These are phyloP conservation scores for Yamadazyma kitorensis DNA, from an alignment of 805 yeast species.

Conservation along the genomic window DNA sequence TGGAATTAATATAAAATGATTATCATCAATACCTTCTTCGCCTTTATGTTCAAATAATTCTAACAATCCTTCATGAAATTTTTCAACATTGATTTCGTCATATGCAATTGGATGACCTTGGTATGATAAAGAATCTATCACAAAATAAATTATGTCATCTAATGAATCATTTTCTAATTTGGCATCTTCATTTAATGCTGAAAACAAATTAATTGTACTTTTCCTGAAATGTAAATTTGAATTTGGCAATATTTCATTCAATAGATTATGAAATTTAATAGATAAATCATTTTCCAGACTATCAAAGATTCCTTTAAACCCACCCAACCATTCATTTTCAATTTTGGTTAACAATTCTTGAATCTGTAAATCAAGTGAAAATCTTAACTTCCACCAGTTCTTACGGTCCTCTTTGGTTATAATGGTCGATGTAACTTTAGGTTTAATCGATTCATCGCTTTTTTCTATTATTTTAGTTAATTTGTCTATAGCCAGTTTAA, in stretches of 20 bases:
- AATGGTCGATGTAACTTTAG: slow-evolving; percentile 50
- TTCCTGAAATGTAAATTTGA: no score
- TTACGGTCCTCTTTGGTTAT: slow-evolving; percentile 57
- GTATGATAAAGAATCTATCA: slow-evolving; percentile 56
- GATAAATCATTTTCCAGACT: slow-evolving; percentile 5
- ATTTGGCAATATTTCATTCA: neutral
- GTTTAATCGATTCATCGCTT: slow-evolving; percentile 61
- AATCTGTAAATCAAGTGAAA: slow-evolving; percentile 56
- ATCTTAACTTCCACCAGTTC: slow-evolving; percentile 77
- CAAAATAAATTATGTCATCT: slow-evolving; percentile 62
- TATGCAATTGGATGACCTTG: slow-evolving; percentile 66
- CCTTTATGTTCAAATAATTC: slow-evolving; percentile 21
- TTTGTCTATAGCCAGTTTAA: slow-evolving; percentile 33
- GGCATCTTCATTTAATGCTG: neutral
- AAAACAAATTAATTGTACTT: neutral
- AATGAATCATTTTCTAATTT: neutral
- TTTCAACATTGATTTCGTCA: slow-evolving; percentile 62
- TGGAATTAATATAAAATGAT: slow-evolving; percentile 69
- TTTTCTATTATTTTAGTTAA: slow-evolving; percentile 48
- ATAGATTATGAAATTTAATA: neutral
- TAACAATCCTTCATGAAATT: slow-evolving; percentile 51
- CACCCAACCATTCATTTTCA: slow-evolving; percentile 74
- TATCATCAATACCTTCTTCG: slow-evolving; percentile 5
- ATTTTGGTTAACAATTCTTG: slow-evolving; percentile 51
- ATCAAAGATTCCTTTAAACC: slow-evolving; percentile 63